These are phyloP conservation scores for Polyplosphaeria fusca DNA, from an alignment of 495 filamentous ascomycete species.

Conservation along the genomic window DNA sequence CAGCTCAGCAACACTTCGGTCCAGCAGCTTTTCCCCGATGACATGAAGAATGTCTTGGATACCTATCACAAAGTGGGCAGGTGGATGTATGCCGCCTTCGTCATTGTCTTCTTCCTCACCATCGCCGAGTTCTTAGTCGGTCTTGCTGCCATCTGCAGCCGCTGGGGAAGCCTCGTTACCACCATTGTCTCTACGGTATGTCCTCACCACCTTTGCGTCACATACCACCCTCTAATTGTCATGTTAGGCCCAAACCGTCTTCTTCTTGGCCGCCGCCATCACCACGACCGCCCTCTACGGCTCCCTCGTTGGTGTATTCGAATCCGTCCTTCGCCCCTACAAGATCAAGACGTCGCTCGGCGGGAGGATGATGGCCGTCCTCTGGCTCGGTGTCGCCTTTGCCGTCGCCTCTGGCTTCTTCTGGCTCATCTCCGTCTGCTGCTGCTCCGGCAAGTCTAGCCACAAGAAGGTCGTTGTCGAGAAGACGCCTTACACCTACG, in stretches of 20 bases:
- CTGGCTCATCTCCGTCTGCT: slow-evolving; percentile 90
- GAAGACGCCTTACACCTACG: slow-evolving; percentile 46
- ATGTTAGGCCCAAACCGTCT: slow-evolving; percentile 42
- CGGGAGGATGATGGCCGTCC: slow-evolving; percentile 60
- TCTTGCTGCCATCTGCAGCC: slow-evolving; percentile 63
- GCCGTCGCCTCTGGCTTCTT: slow-evolving; percentile 69
- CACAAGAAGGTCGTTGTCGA: slow-evolving; percentile 35
- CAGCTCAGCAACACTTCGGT: slow-evolving; percentile 56
- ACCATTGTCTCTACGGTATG: slow-evolving; percentile 65
- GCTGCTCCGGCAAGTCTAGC: slow-evolving; percentile 60
- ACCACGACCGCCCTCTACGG: slow-evolving; percentile 43
- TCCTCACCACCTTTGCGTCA: slow-evolving; percentile 47
- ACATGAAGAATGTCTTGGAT: slow-evolving; percentile 62
- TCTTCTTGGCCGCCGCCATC: slow-evolving; percentile 54
- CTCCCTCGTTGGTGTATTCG: slow-evolving; percentile 59
- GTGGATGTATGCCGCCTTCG: slow-evolving; percentile 75
- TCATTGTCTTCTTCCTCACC: slow-evolving; percentile 68
- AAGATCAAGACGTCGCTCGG: slow-evolving; percentile 62
- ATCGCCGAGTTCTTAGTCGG: slow-evolving; percentile 67
- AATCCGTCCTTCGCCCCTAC: slow-evolving; percentile 62
- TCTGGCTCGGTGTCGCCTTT: slow-evolving; percentile 80
- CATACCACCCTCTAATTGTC: no score
- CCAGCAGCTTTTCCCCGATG: slow-evolving; percentile 54
- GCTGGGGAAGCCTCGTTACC: slow-evolving; percentile 71
- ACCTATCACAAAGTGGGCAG: slow-evolving; percentile 68